Conservation (phyloP, 768 basidiomycete genomes). For the Strobilomyces dryophilus region DNA sequence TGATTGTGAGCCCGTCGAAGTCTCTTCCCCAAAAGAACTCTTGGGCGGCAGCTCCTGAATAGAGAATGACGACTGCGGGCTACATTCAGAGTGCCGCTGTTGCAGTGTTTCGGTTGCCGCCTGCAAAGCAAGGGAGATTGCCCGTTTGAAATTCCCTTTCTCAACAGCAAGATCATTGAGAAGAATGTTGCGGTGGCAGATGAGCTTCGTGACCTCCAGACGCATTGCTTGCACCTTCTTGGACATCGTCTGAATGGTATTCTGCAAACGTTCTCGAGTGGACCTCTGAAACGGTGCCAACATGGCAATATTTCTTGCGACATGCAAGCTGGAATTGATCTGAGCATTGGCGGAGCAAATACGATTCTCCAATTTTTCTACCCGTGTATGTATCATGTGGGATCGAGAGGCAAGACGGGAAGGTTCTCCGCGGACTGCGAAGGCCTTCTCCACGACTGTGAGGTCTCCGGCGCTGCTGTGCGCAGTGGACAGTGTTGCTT, state of each 20-base stretch:
- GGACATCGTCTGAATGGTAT: conserved; percentile 56
- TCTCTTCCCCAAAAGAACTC: conserved; percentile 12
- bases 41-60: conserved; percentile 23
- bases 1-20: conserved; percentile 12
- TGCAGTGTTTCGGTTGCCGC: conserved; percentile 67
- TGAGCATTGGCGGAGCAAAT: conserved; percentile 51
- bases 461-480: conserved; percentile 31
- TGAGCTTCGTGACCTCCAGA: conserved; percentile 66
- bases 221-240: conserved; percentile 64
- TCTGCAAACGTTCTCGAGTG: conserved; percentile 72
- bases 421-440: conserved; percentile 23
- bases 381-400: conserved; percentile 53
- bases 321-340: conserved; percentile 65
- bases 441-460: conserved; percentile 10
- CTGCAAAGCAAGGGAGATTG: conserved; percentile 67
- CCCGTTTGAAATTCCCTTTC: conserved; percentile 57
- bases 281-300: conserved; percentile 85
- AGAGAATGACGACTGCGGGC: conserved; percentile 34
- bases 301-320: conserved; percentile 77
- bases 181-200: conserved; percentile 76
- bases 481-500: conserved; percentile 71
- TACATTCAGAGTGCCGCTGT: conserved; percentile 33
- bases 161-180: conserved; percentile 72
- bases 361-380: conserved; percentile 59
- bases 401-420: conserved; percentile 42